Conservation (phyloP, 2,329 filamentous ascomycete genomes). For the Neurospora sp. region DNA sequence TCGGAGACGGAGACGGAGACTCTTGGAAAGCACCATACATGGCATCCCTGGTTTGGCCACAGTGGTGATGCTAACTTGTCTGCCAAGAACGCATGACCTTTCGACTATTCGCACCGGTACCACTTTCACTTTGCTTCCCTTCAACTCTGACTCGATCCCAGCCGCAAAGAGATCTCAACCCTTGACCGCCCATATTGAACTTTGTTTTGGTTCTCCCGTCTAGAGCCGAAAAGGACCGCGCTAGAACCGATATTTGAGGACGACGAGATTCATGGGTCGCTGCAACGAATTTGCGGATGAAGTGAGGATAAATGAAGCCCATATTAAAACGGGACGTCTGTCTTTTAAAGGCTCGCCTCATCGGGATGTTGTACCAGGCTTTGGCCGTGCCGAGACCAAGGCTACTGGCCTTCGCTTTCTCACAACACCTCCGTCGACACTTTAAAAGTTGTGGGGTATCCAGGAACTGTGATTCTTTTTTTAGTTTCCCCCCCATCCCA, state of each 20-base stretch:
- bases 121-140: neutral
- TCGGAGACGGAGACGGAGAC: neutral
- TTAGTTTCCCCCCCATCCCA: conserved; percentile 13
- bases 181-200: neutral
- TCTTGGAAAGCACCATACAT: neutral
- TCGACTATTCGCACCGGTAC: neutral
- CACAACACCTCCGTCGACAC: conserved; percentile 5
- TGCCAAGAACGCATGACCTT: neutral
- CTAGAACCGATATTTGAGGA: neutral
- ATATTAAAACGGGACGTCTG: conserved; percentile 29
- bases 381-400: conserved; percentile 12
- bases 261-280: conserved; percentile 11
- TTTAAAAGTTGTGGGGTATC: conserved; percentile 6
- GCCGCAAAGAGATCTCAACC: neutral
- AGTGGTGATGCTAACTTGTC: neutral
- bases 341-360: conserved; percentile 19
- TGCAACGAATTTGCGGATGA: conserved; percentile 31
- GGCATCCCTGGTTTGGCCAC: neutral
- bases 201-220: neutral
- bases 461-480: conserved; percentile 17
- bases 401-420: conserved; percentile 5
- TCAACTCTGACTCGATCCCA: neutral
- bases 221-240: neutral
- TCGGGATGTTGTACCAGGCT: conserved; percentile 11
- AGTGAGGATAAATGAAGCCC: conserved; percentile 33